phyloP scores from a whole-genome alignment of 768 basidiomycete genomes.

The Wakefieldia striispora region DNA sequence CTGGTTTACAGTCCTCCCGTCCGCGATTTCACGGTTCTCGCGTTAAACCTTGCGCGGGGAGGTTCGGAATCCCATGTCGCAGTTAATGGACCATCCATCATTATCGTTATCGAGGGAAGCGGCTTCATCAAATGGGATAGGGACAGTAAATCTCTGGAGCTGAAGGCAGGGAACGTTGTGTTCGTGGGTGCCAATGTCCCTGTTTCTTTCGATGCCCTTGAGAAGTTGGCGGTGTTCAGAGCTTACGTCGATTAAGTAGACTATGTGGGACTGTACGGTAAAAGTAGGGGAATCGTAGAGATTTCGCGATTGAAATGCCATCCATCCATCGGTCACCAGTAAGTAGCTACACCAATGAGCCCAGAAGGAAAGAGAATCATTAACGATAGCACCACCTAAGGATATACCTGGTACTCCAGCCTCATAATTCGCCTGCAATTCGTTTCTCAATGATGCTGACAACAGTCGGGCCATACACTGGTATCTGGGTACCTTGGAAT shows the following conservation, averaged over 20 bases:
- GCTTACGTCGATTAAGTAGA: slow-evolving; percentile 26
- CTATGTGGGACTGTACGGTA: background rate
- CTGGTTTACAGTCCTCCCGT: slow-evolving; percentile 88
- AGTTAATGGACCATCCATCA: slow-evolving; percentile 82
- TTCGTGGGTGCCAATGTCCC: slow-evolving; percentile 76
- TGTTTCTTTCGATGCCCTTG: slow-evolving; percentile 45
- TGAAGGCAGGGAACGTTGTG: slow-evolving; percentile 68
- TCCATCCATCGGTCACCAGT: background rate
- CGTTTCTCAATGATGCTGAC: slow-evolving; percentile 73
- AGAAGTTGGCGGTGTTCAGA: slow-evolving; percentile 25
- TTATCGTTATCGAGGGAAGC: slow-evolving; percentile 69
- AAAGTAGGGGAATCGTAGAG: background rate
- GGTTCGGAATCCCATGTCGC: slow-evolving; percentile 53
- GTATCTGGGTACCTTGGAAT: slow-evolving; percentile 79
- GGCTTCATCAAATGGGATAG: slow-evolving; percentile 55
- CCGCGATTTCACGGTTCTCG: slow-evolving; percentile 88
- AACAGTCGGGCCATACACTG: slow-evolving; percentile 63
- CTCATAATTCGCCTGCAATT: slow-evolving; percentile 34
- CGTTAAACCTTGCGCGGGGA: slow-evolving; percentile 46
- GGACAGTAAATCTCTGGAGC: slow-evolving; percentile 35
- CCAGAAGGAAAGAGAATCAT: background rate
- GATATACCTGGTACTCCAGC: background rate
- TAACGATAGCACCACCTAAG: too few relatives aligned
- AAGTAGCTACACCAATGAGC: too few relatives aligned
- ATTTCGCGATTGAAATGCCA: background rate